Percentiles rank a stretch among this genome's conserved stretches.
These are phyloP conservation scores for Ophiostoma quercus DNA, from an alignment of 2,329 filamentous ascomycete genomes.

Conservation along the genomic window DNA sequence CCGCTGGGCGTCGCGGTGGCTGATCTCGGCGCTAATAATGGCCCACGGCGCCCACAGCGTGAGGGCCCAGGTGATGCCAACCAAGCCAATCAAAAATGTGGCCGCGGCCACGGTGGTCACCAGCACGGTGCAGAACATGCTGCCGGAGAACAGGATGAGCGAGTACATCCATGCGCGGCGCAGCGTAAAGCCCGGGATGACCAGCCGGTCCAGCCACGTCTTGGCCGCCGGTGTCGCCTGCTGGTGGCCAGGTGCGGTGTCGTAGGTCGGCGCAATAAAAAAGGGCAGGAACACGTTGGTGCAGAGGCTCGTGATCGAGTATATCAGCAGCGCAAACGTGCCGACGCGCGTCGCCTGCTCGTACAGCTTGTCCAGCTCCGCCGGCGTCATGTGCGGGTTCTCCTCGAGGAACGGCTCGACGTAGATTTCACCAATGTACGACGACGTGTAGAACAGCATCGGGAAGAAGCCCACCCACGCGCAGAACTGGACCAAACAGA, in stretches of 20 bases:
- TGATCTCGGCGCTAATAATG: slow-evolving; percentile 89
- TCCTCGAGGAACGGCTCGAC: slow-evolving; percentile 72
- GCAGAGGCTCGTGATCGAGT: slow-evolving; percentile 75
- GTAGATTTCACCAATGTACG: slow-evolving; percentile 89
- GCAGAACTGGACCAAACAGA: slow-evolving; percentile 77
- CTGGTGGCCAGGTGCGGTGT: slow-evolving; percentile 34
- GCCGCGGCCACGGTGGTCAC: slow-evolving; percentile 66
- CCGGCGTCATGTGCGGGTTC: slow-evolving; percentile 70
- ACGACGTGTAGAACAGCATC: slow-evolving; percentile 91
- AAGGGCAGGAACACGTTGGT: slow-evolving; percentile 82
- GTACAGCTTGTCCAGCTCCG: slow-evolving; percentile 73
- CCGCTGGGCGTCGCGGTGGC: slow-evolving; percentile 63
- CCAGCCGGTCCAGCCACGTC: slow-evolving; percentile 54
- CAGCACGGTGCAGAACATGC: slow-evolving; percentile 79
- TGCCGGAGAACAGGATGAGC: slow-evolving; percentile 73
- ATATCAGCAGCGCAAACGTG: slow-evolving; percentile 82
- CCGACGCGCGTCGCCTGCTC: slow-evolving; percentile 81
- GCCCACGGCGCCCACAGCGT: slow-evolving; percentile 94
- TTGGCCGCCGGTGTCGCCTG: not conserved
- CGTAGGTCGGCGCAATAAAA: slow-evolving; percentile 77
- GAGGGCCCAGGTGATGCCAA: slow-evolving; percentile 88
- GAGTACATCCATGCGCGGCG: slow-evolving; percentile 82
- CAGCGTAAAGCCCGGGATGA: slow-evolving; percentile 78
- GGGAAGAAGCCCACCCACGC: slow-evolving; percentile 97
- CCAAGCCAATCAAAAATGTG: slow-evolving; percentile 70